Percentiles rank a stretch among this genome's conserved stretches.
Evolutionary conservation across 257 asterid genomes (phyloP).

Genomic region (Echites panduratus): DNA sequence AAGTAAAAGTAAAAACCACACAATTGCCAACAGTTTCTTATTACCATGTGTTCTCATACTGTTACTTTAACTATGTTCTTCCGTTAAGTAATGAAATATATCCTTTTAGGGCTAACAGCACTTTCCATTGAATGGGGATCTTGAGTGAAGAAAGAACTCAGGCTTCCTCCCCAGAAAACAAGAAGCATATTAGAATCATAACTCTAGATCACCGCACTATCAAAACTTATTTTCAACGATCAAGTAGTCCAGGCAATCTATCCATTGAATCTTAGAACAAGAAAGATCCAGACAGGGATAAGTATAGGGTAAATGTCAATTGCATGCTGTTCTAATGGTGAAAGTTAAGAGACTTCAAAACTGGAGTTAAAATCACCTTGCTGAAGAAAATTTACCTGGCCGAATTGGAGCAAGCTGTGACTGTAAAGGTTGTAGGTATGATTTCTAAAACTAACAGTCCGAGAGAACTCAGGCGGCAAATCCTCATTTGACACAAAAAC

Average conservation of each 20-base stretch:
- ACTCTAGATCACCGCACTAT: not conserved
- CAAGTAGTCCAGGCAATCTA: not conserved
- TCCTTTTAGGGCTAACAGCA: too few species aligned
- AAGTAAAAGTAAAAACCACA: constrained; percentile 6
- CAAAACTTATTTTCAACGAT: not conserved
- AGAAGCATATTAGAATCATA: not conserved
- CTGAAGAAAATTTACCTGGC: constrained; percentile 64
- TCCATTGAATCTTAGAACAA: not conserved
- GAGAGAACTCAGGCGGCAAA: constrained; percentile 65
- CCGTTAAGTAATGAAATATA: too few species aligned
- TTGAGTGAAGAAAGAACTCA: not conserved
- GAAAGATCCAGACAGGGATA: not conserved
- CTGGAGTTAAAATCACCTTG: not conserved
- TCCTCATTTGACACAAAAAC: constrained; percentile 75
- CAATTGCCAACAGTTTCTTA: not conserved
- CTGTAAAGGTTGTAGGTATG: constrained; percentile 76
- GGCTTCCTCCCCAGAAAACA: not conserved
- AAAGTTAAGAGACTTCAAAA: not conserved
- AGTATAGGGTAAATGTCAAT: not conserved
- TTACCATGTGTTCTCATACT: not conserved
- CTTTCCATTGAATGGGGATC: too few species aligned
- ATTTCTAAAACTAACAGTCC: constrained; percentile 59
- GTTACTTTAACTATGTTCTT: too few species aligned
- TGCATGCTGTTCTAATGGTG: not conserved
- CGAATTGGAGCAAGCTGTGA: constrained; percentile 96